Evolutionary conservation across 805 yeast species (phyloP), one percentile per base, ranked within the genome.

Genomic region (Peterozyma toletana): DNA sequence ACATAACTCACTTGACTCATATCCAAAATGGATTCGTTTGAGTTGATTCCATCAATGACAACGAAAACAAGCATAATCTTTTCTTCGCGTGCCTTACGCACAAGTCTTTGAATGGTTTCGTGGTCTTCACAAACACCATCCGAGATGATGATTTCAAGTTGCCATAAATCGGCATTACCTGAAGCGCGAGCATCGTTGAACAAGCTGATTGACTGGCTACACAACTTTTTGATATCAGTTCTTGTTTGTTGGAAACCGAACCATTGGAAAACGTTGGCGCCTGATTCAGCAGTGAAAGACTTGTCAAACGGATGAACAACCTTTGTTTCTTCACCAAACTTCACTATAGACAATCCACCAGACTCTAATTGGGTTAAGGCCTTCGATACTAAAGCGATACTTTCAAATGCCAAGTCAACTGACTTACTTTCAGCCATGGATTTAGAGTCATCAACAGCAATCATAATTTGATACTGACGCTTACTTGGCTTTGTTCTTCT

Each of bases 121-220:
- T 93, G 99, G 60, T 90, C 95, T 62, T 93, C 99, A 59, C 97
- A 89, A 39, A 93, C 87, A 64, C 99, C 99, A 67, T 93, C 99
- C 1, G 96, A 88, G 30, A 93, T 73, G 47, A 93, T 84, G 45
- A 93, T 88, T 60, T 95, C 88, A 51, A 93, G 71, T 64, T 88
- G 96, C 96, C 98, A 93, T 58, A 87, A 71, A 48, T 87, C 96
- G 35, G 68, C 56, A 51, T 62, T 65, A 11, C 68, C 63, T 0
- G 69, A 57, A 33, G 67, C 53, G 41, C 72, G 60, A n/a, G 69
- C 64, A 47, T 78, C 78, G 40, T 75, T 78, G 61, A 93, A 91
- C 33, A 87, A 75, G 42, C 74, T 72, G 46, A 93, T 71, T 3
- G 96, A 86, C 54, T 78, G 75, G 18, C 71, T 66, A 44, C 91